Conservation (phyloP, 176 grass and related monocot genomes). For the Microstegium vimineum region DNA sequence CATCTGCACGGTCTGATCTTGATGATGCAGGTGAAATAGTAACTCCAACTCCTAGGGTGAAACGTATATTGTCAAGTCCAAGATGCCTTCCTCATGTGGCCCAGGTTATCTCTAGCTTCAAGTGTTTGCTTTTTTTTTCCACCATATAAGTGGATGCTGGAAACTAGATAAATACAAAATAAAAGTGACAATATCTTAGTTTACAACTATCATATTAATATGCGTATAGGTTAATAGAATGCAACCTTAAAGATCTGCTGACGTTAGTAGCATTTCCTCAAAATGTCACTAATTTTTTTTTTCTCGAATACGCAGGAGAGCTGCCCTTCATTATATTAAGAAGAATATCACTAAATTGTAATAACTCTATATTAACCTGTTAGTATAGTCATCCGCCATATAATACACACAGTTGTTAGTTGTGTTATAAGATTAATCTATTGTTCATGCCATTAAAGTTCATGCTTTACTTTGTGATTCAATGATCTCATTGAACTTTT, state of each 20-base stretch:
- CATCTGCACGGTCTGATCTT: conserved; percentile 94
- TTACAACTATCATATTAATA: neutral
- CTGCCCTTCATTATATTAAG: too few species aligned
- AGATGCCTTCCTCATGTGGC: conserved; percentile 98
- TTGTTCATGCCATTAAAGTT: neutral
- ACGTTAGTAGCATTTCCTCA: neutral
- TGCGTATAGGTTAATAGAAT: neutral
- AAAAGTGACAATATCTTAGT: neutral
- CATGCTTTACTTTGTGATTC: conserved; percentile 7
- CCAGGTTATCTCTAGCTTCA: conserved; percentile 48
- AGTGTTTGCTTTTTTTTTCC: conserved; percentile 23
- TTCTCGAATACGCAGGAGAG: too few species aligned
- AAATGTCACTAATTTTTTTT: too few species aligned
- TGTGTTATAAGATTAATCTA: conserved; percentile 26
- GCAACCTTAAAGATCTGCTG: neutral
- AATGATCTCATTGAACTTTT: neutral
- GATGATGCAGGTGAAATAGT: conserved; percentile 99
- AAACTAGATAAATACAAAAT: neutral
- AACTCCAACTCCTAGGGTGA: conserved; percentile 94
- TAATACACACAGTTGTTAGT: neutral
- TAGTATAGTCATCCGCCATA: too few species aligned
- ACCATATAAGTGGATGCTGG: conserved; percentile 12
- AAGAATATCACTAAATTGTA: neutral
- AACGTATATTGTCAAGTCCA: conserved; percentile 87
- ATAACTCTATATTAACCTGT: too few species aligned